phyloP scores from a whole-genome alignment of 1,139 yeast species.

The Hemisphaericaspora xylanilytica region DNA sequence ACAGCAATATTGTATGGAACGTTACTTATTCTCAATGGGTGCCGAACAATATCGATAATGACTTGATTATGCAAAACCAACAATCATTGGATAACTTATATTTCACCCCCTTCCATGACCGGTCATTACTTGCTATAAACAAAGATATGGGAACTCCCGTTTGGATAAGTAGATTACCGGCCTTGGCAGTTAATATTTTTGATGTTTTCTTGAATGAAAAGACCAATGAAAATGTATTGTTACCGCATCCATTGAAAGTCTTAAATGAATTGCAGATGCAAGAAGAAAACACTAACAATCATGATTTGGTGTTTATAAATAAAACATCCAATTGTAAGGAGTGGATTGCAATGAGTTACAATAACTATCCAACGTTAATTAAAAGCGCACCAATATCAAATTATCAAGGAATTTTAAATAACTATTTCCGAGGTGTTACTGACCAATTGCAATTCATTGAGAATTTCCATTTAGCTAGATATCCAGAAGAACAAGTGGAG shows the following conservation, averaged over 20 bases:
- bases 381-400: slow-evolving; percentile 72
- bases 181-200: slow-evolving; percentile 68
- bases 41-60: slow-evolving; percentile 81
- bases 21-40: slow-evolving; percentile 92
- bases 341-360: slow-evolving; percentile 87
- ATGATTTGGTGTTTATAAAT: slow-evolving; percentile 58
- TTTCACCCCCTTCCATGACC: slow-evolving; percentile 82
- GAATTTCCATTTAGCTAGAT: slow-evolving; percentile 20
- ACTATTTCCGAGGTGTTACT: slow-evolving; percentile 12
- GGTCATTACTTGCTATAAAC: slow-evolving; percentile 65
- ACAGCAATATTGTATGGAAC: slow-evolving; percentile 72
- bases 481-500: slow-evolving; percentile 22
- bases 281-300: slow-evolving; percentile 23
- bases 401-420: slow-evolving; percentile 42
- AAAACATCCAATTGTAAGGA: slow-evolving; percentile 57
- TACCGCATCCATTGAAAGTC: slow-evolving; percentile 65
- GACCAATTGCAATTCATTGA: slow-evolving; percentile 13
- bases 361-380: slow-evolving; percentile 75
- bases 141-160: slow-evolving; percentile 63
- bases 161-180: slow-evolving; percentile 74
- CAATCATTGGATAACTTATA: slow-evolving; percentile 68
- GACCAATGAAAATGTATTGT: slow-evolving; percentile 38
- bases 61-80: slow-evolving; percentile 51
- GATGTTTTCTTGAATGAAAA: slow-evolving; percentile 54
- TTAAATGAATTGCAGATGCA: slow-evolving; percentile 34